phyloP scores from a whole-genome alignment of 2,329 filamentous ascomycete species.

The Aspergillus fumigatus region DNA sequence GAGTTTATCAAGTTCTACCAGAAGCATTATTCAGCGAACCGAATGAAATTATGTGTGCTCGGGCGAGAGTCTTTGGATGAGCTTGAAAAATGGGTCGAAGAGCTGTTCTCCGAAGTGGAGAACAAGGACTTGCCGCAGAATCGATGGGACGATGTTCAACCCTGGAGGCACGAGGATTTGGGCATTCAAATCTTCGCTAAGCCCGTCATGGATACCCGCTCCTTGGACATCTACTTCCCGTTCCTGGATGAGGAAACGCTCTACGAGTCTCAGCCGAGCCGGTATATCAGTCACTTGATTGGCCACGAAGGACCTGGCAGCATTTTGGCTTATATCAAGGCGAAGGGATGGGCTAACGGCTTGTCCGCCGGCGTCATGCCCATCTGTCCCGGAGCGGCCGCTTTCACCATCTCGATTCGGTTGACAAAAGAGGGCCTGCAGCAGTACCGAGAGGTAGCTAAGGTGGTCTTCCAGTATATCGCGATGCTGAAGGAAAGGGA shows the following conservation, averaged over 20 bases:
- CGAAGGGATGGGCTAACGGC: conserved; percentile 82
- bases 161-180: conserved; percentile 58
- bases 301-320: conserved; percentile 92
- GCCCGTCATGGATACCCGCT: conserved; percentile 82
- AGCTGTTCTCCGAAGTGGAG: conserved; percentile 74
- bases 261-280: conserved; percentile 74
- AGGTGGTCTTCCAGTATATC: conserved; percentile 86
- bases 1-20: conserved; percentile 92
- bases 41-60: conserved; percentile 86
- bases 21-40: conserved; percentile 85
- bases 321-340: conserved; percentile 84
- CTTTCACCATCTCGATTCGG: conserved; percentile 75
- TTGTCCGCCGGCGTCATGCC: conserved; percentile 72
- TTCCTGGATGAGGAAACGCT: conserved; percentile 78
- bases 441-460: conserved; percentile 75
- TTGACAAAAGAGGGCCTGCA: conserved; percentile 81
- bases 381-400: conserved; percentile 72
- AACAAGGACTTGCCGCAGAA: conserved; percentile 74
- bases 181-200: conserved; percentile 76
- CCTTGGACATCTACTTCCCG: conserved; percentile 75
- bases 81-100: conserved; percentile 75
- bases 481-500: conserved; percentile 74
- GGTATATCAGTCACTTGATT: conserved; percentile 83
- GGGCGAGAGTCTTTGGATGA: conserved; percentile 78
- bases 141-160: conserved; percentile 61